phyloP scores from a whole-genome alignment of 352 stramenopile genomes.

The Blastocystis sp. region DNA sequence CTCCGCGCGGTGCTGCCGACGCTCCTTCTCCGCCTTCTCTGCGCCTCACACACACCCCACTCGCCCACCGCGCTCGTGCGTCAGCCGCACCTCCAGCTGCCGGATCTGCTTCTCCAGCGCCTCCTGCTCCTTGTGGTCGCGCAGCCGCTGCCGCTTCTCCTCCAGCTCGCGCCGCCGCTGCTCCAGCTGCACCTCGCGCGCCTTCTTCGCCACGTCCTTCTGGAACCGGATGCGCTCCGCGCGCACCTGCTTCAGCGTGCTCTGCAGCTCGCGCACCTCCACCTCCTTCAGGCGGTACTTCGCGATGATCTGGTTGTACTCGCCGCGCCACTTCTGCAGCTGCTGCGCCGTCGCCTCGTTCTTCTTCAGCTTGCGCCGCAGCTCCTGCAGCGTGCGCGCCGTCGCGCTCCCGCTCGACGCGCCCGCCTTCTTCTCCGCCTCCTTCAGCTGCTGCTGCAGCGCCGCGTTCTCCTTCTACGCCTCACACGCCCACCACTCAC shows the following conservation, averaged over 20 bases:
- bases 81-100: constrained; percentile 19
- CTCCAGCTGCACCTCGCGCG: constrained; percentile 12
- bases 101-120: constrained; percentile 38
- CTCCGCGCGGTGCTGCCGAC: neutral
- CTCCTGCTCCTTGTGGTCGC: constrained; percentile 39
- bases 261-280: constrained; percentile 34
- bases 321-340: neutral
- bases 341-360: constrained; percentile 57
- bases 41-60: neutral
- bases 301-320: neutral
- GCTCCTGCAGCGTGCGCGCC: constrained; percentile 3
- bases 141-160: constrained; percentile 6
- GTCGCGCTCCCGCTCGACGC: neutral
- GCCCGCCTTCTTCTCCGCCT: constrained; percentile 49
- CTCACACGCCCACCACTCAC: neutral
- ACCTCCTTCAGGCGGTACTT: constrained; percentile 42
- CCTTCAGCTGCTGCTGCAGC: constrained; percentile 42
- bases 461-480: constrained; percentile 31
- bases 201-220: constrained; percentile 25
- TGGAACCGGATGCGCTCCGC: constrained; percentile 32
- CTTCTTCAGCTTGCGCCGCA: constrained; percentile 45
- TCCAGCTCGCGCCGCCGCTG: neutral
- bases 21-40: neutral
- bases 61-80: neutral
- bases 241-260: constrained; percentile 32